Conservation (phyloP, 2,329 filamentous ascomycete species). For the Colletotrichum lentis region DNA sequence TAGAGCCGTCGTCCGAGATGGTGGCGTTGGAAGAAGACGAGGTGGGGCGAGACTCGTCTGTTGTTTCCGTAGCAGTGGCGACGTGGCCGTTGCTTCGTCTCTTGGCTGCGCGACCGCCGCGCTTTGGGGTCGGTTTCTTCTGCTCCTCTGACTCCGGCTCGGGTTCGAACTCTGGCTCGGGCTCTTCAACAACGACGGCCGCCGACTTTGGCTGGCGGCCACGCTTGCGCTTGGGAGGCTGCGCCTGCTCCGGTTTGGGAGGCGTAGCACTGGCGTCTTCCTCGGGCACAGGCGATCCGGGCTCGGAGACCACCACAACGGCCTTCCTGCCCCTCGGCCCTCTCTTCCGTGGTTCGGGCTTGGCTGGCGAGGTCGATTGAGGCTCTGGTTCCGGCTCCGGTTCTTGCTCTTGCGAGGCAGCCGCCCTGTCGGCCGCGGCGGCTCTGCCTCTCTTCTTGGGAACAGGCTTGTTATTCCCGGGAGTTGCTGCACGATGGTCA, state of each 20-base stretch:
- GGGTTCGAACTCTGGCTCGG: slow-evolving; percentile 10
- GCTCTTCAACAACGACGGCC: slow-evolving; percentile 18
- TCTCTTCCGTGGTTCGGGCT: slow-evolving; percentile 28
- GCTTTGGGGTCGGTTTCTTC: slow-evolving; percentile 29
- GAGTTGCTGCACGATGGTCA: slow-evolving; percentile 61
- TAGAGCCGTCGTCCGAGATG: slow-evolving; percentile 40
- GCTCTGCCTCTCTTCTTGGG: slow-evolving; percentile 45
- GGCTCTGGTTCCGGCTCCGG: slow-evolving; percentile 26
- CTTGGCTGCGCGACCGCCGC: slow-evolving; percentile 30
- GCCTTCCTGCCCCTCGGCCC: slow-evolving; percentile 30
- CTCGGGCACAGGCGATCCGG: slow-evolving; percentile 28
- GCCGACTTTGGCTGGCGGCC: slow-evolving; percentile 33
- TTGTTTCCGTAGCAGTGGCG: slow-evolving; percentile 38
- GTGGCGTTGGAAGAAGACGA: slow-evolving; percentile 63
- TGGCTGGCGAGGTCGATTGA: slow-evolving; percentile 20
- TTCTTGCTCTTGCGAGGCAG: slow-evolving; percentile 20
- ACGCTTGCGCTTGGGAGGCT: slow-evolving; percentile 36
- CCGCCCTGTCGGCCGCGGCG: slow-evolving; percentile 19
- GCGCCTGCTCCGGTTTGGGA: slow-evolving; percentile 25
- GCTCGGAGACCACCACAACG: slow-evolving; percentile 31
- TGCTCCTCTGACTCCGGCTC: slow-evolving; percentile 14
- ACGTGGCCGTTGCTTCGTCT: slow-evolving; percentile 33
- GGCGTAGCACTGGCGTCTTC: slow-evolving; percentile 29
- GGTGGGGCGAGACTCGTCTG: slow-evolving; percentile 60
- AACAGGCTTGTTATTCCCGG: slow-evolving; percentile 42